Evolutionary conservation across 495 filamentous ascomycete genomes (phyloP).

Genomic region (Neurospora sp.): DNA sequence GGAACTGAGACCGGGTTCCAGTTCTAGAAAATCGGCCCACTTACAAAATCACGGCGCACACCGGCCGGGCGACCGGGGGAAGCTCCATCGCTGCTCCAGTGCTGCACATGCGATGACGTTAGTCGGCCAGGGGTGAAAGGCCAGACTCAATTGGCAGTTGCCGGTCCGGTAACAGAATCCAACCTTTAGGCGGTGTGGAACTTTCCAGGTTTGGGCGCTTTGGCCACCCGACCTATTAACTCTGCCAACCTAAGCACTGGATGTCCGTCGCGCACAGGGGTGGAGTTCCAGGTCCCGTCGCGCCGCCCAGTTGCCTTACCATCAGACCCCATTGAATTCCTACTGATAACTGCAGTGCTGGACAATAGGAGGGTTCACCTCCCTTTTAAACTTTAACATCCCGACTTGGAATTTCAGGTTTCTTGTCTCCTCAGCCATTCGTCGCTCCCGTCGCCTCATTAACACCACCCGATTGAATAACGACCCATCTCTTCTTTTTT

Average conservation of each 20-base stretch:
- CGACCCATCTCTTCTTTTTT: background rate
- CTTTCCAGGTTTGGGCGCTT: background rate
- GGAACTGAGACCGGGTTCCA: background rate
- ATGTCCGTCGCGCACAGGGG: background rate
- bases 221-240: background rate
- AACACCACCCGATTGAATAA: background rate
- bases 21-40: background rate
- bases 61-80: background rate
- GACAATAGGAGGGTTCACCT: background rate
- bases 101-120: background rate
- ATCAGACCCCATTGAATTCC: background rate
- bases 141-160: background rate
- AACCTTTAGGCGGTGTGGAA: background rate
- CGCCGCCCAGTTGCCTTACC: background rate
- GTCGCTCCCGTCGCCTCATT: background rate
- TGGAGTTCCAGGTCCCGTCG: background rate
- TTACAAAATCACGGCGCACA: background rate
- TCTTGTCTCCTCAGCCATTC: background rate
- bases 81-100: background rate
- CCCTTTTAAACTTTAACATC: background rate
- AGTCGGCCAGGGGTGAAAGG: background rate
- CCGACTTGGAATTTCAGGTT: background rate
- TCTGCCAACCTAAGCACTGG: background rate
- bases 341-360: background rate
- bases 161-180: background rate